These are phyloP conservation scores for Colletotrichum lini DNA, from an alignment of 2,329 filamentous ascomycete genomes.

Conservation along the genomic window DNA sequence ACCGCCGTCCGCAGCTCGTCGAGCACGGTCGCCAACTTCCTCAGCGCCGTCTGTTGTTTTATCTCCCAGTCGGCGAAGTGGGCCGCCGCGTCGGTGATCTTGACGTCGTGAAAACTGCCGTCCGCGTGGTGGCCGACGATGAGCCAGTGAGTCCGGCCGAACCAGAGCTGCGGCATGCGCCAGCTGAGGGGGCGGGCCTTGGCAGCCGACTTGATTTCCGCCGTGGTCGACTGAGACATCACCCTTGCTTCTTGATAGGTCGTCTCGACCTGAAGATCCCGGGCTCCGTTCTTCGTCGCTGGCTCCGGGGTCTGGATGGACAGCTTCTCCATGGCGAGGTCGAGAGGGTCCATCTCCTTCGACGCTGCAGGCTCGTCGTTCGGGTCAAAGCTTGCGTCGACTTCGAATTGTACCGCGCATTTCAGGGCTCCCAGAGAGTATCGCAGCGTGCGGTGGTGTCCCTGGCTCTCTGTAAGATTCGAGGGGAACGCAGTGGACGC, in stretches of 20 bases:
- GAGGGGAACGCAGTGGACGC: background rate
- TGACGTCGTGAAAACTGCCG: conserved; percentile 40
- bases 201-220: conserved; percentile 45
- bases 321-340: background rate
- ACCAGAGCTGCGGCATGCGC: conserved; percentile 47
- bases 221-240: conserved; percentile 40
- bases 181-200: background rate
- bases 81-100: background rate
- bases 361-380: background rate
- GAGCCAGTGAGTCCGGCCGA: conserved; percentile 47
- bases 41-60: background rate
- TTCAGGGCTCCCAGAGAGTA: conserved; percentile 16
- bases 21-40: conserved; percentile 12
- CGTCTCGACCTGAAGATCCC: background rate
- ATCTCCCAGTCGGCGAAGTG: conserved; percentile 1
- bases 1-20: background rate
- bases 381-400: conserved; percentile 18
- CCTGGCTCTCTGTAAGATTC: background rate
- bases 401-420: conserved; percentile 21
- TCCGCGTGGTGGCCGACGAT: conserved; percentile 44
- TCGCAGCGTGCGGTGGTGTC: background rate
- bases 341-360: background rate
- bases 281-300: background rate
- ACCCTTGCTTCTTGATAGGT: background rate
- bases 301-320: background rate